Evolutionary conservation across 768 basidiomycete genomes (phyloP).

Genomic region (Mycena albidolilacea): DNA sequence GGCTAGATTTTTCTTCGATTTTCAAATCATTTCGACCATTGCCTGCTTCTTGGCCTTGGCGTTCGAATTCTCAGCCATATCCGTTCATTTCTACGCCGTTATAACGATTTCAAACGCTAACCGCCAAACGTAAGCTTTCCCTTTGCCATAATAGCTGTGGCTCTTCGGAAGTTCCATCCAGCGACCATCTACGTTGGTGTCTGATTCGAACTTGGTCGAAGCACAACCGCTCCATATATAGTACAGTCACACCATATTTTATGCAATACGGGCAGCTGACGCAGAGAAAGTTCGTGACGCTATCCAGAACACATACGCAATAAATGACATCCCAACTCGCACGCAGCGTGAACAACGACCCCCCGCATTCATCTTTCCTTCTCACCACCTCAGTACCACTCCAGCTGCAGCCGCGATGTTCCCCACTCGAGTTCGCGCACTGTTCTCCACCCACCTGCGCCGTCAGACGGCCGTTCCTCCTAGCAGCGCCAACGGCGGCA

Average conservation of each 20-base stretch:
- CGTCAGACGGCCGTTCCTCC: conserved; percentile 26
- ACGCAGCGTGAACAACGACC: neutral
- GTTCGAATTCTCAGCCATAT: neutral
- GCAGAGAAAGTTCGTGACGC: conserved; percentile 21
- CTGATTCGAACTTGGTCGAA: neutral
- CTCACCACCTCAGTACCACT: neutral
- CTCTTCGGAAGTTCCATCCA: no score
- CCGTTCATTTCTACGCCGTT: neutral
- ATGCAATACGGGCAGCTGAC: conserved; percentile 26
- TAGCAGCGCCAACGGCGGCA: conserved; percentile 13
- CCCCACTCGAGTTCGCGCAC: conserved; percentile 28
- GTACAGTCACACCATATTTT: conserved; percentile 8
- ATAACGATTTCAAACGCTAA: neutral
- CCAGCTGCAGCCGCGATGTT: conserved; percentile 12
- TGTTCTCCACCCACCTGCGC: conserved; percentile 20
- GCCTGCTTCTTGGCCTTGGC: neutral
- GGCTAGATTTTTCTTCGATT: neutral
- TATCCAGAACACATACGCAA: conserved; percentile 26
- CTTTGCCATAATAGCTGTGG: no score
- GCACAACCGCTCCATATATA: conserved; percentile 22
- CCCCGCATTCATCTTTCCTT: neutral
- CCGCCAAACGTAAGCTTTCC: neutral
- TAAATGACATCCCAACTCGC: conserved; percentile 22
- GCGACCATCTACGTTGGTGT: neutral
- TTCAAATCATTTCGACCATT: neutral